Conservation (phyloP, 768 basidiomycete genomes). For the Mycena rosella region DNA sequence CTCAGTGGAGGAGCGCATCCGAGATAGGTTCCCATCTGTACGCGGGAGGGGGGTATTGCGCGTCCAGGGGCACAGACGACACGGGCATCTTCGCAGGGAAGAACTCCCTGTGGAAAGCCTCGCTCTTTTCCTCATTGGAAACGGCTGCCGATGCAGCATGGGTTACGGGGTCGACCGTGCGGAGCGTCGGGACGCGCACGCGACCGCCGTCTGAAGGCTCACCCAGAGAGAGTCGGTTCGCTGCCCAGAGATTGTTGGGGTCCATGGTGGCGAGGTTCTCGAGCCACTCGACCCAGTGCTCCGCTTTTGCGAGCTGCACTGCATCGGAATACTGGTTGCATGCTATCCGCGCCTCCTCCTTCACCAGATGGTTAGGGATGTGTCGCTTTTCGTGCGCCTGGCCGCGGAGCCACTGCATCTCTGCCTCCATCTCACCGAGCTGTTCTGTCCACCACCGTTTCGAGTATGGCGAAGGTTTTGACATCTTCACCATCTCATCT, state of each 20-base stretch:
- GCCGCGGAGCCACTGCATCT: background rate
- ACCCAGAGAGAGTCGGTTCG: too few relatives aligned
- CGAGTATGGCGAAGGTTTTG: background rate
- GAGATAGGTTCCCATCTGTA: conserved; percentile 40
- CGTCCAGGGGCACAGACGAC: conserved; percentile 12
- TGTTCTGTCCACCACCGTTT: background rate
- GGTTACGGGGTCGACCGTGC: too few relatives aligned
- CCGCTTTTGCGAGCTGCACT: too few relatives aligned
- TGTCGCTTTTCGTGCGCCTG: background rate
- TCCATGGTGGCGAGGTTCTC: too few relatives aligned
- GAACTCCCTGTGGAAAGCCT: conserved; percentile 41
- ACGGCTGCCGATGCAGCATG: background rate
- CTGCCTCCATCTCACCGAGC: background rate
- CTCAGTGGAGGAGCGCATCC: conserved; percentile 40
- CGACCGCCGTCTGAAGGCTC: too few relatives aligned
- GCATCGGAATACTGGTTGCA: too few relatives aligned
- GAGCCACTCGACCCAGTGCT: too few relatives aligned
- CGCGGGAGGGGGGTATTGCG: conserved; percentile 43
- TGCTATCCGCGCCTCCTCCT: too few relatives aligned
- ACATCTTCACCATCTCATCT: background rate
- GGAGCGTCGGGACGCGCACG: too few relatives aligned
- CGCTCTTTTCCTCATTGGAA: conserved; percentile 43
- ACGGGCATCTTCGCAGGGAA: conserved; percentile 40
- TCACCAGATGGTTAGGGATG: background rate
- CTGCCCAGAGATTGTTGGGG: too few relatives aligned